A percentile compares a stretch with the other conserved stretches of the same genome.
phyloP scores from a whole-genome alignment of 495 filamentous ascomycete genomes.

The Penicillium odoratum region DNA sequence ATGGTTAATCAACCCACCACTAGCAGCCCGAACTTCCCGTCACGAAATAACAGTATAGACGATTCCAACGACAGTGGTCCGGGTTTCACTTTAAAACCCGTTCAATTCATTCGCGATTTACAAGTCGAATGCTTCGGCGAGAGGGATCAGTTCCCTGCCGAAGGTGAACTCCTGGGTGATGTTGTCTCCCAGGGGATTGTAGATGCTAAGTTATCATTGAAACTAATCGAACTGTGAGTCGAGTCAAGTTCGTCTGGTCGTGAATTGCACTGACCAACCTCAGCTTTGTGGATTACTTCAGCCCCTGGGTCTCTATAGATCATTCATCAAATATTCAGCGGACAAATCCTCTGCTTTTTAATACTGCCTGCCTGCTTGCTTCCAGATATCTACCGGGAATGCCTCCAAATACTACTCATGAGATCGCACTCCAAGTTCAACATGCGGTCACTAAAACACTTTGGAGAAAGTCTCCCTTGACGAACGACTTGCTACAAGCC shows the following conservation, averaged over 20 bases:
- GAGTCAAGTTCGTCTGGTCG: neutral
- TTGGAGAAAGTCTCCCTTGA: conserved; percentile 36
- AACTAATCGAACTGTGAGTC: conserved; percentile 39
- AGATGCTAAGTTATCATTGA: conserved; percentile 37
- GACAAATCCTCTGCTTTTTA: conserved; percentile 39
- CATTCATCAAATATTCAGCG: conserved; percentile 28
- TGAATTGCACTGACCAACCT: conserved; percentile 11
- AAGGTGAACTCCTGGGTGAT: conserved; percentile 29
- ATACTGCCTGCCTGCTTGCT: conserved; percentile 40
- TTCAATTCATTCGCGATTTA: conserved; percentile 38
- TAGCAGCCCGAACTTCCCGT: conserved; percentile 19
- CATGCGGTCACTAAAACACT: conserved; percentile 34
- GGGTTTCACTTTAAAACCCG: conserved; percentile 32
- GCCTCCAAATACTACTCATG: conserved; percentile 30
- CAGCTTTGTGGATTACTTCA: conserved; percentile 42
- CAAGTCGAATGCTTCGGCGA: conserved; percentile 39
- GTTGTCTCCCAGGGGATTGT: conserved; percentile 35
- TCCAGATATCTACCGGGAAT: conserved; percentile 42
- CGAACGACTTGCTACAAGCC: conserved; percentile 39
- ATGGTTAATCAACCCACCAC: conserved; percentile 31
- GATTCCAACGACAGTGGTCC: conserved; percentile 24
- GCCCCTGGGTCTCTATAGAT: conserved; percentile 39
- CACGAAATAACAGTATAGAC: conserved; percentile 29
- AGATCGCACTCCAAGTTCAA: conserved; percentile 40
- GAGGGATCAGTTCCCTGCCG: conserved; percentile 24